Evolutionary conservation across 768 basidiomycete genomes (phyloP).

Genomic region (Serendipita sp.): DNA sequence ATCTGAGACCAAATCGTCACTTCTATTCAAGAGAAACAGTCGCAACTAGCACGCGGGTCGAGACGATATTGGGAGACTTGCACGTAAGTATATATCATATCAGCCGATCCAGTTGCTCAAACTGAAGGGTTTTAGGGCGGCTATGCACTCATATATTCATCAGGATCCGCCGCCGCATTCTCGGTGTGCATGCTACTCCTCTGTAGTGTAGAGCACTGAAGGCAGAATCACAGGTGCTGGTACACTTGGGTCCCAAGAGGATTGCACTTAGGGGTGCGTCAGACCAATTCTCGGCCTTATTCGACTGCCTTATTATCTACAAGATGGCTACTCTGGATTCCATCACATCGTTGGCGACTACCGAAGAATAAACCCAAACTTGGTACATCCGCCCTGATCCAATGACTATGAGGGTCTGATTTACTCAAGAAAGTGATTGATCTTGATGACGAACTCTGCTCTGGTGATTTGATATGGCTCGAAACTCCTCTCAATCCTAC

Average conservation of each 20-base stretch:
- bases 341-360: constrained; percentile 53
- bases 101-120: no score
- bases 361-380: constrained; percentile 27
- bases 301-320: no score
- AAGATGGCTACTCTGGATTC: constrained; percentile 61
- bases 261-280: constrained; percentile 42
- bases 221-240: constrained; percentile 33
- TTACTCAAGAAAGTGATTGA: constrained; percentile 30
- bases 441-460: constrained; percentile 55
- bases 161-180: constrained; percentile 59
- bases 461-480: constrained; percentile 70
- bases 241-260: constrained; percentile 54
- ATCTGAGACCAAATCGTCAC: no score
- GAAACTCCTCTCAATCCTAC: constrained; percentile 82
- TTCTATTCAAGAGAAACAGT: no score
- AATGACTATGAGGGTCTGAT: background rate
- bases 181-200: constrained; percentile 31
- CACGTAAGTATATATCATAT: no score
- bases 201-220: background rate
- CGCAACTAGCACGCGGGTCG: no score
- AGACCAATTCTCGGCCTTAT: no score
- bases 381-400: constrained; percentile 11
- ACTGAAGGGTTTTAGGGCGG: constrained; percentile 9
- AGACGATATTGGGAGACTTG: no score
- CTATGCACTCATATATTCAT: constrained; percentile 60